These are phyloP conservation scores for Acanthamoeba lugdunensis DNA, from an alignment of 208 protist species.

Conservation along the genomic window DNA sequence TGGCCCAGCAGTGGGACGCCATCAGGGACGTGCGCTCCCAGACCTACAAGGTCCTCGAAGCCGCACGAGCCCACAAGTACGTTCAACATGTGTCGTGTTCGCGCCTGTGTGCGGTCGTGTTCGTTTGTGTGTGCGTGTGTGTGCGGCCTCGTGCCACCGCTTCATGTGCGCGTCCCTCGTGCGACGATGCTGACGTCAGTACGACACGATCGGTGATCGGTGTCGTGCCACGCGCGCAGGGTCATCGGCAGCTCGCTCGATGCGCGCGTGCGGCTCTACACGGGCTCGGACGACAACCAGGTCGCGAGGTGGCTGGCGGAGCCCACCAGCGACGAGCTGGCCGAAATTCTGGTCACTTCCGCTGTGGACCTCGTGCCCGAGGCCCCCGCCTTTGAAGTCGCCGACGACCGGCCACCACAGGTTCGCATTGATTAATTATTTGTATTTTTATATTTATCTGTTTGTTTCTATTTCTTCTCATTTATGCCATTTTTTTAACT, in stretches of 20 bases:
- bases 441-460: no score
- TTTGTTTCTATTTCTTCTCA: no score
- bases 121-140: neutral
- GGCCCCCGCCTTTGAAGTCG: neutral
- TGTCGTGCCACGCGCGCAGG: neutral
- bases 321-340: neutral
- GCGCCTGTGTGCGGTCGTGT: neutral
- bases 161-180: neutral
- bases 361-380: neutral
- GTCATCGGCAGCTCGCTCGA: slow-evolving; percentile 35
- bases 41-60: slow-evolving; percentile 32
- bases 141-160: no score
- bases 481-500: no score
- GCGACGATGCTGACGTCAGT: neutral
- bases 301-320: neutral
- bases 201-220: neutral
- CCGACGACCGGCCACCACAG: neutral
- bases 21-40: neutral
- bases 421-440: neutral
- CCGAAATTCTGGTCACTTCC: slow-evolving; percentile 46
- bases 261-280: neutral
- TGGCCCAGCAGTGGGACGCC: slow-evolving; percentile 3
- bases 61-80: slow-evolving; percentile 36
- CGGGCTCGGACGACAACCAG: neutral
- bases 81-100: neutral